Evolutionary conservation across 73 alveolate species (phyloP).

Genomic region (Tetrahymena malaccensis): DNA sequence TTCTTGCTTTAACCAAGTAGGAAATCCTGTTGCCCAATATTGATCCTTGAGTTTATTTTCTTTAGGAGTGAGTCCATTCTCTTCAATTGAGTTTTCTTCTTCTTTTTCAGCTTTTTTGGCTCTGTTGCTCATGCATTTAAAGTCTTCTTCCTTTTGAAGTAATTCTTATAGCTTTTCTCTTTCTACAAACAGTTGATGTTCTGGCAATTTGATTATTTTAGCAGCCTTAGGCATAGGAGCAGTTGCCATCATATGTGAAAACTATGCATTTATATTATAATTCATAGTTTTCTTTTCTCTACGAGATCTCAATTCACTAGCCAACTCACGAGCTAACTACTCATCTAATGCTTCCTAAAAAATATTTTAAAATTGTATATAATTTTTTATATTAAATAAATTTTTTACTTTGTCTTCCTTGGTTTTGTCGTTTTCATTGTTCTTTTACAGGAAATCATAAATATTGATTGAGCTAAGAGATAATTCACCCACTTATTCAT

Average conservation of each 20-base stretch:
- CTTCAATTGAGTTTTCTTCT: constrained; percentile 19
- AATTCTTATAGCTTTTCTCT: constrained; percentile 58
- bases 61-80: constrained; percentile 50
- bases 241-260: constrained; percentile 44
- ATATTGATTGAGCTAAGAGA: constrained; percentile 57
- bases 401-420: constrained; percentile 74
- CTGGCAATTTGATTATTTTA: constrained; percentile 57
- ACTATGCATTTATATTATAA: constrained; percentile 36
- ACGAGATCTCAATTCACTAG: constrained; percentile 9
- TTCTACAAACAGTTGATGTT: constrained; percentile 61
- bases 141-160: constrained; percentile 59
- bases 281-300: constrained; percentile 42
- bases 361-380: too few relatives aligned
- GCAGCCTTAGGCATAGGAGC: constrained; percentile 41
- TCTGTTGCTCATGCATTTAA: constrained; percentile 23
- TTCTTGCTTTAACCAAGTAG: constrained; percentile 64
- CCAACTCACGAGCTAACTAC: constrained; percentile 6
- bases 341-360: constrained; percentile 63
- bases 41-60: constrained; percentile 59
- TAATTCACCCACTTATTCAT: constrained; percentile 57
- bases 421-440: constrained; percentile 63
- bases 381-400: constrained; percentile 17
- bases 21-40: constrained; percentile 66
- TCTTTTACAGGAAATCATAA: constrained; percentile 91
- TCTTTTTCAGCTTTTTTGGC: constrained; percentile 24